Evolutionary conservation across 352 stramenopile species (phyloP), one percentile per base, ranked within the genome.

Genomic region (Peronospora farinosa): DNA sequence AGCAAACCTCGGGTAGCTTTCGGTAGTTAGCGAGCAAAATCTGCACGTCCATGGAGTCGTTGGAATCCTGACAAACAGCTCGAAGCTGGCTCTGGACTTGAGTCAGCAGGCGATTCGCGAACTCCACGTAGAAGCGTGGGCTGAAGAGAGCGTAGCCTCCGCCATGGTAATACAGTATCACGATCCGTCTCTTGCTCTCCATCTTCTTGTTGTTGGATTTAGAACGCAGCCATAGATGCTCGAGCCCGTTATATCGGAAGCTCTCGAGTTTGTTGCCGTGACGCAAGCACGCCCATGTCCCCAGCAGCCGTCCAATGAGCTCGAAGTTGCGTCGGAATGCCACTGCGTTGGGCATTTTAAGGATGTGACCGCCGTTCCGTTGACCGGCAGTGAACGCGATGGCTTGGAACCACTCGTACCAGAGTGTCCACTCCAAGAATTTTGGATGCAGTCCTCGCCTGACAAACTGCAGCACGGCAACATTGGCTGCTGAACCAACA

Each of bases 11-110:
- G 5, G 72, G 69, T 13, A 74, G 52, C 53, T 84, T 86, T n/a
- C 72, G 74, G 58, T 84, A 86, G 57, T 84, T 86, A 23, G 67
- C 72, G n/a, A 86, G 54, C 40, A 84, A 56, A n/a, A 76, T 66
- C 37, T 83, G 54, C 15, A 81, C 68, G 17, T 67, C 38, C 13
- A 64, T 42, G 8, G 2, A 15, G 11, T 40, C 23, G 25, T 35
- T n/a, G 11, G 31, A 27, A 7, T 39, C n/a, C 17, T 27, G 38
- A 21, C 33, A 25, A 33, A 28, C 28, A 33, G 28, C 40, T 23
- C 7, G 21, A 32, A 69, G 54, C 40, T 65, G 54, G 7, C 7
- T 40, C 39, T 37, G 15, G 2, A 72, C 21, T 31, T 65, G 44
- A 19, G n/a, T 49, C 3, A 67, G 61, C 32, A 82, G 37, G 16